Conservation (phyloP, 345 rosid genomes). For the Schrenkiella parvula region DNA sequence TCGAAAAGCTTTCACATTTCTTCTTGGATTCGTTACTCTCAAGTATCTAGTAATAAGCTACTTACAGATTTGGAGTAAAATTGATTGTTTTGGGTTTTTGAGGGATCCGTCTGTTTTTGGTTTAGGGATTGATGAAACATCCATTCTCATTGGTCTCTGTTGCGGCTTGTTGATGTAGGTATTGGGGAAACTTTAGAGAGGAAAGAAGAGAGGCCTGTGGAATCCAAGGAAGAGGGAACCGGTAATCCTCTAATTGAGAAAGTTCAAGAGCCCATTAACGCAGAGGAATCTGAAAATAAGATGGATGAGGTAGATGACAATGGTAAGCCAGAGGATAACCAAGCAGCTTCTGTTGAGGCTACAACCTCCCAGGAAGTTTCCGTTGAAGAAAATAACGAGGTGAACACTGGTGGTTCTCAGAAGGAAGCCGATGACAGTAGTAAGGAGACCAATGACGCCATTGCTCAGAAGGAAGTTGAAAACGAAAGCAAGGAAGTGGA, state of each 20-base stretch:
- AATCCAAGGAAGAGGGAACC: conserved; percentile 25
- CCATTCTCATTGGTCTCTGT: neutral
- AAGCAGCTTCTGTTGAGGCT: conserved; percentile 24
- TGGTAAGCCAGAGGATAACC: conserved; percentile 18
- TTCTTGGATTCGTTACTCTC: neutral
- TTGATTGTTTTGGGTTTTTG: neutral
- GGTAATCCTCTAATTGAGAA: conserved; percentile 13
- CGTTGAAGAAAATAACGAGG: conserved; percentile 12
- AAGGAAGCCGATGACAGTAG: neutral
- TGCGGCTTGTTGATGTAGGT: neutral
- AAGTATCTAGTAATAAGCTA: neutral
- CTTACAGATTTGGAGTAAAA: neutral
- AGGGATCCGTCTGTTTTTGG: neutral
- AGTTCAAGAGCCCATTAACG: neutral
- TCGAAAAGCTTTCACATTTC: neutral
- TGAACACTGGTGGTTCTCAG: neutral
- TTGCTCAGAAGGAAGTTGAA: conserved; percentile 25
- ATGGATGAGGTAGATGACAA: conserved; percentile 21
- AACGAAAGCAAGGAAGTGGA: conserved; percentile 12
- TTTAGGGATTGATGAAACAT: neutral
- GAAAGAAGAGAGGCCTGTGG: neutral
- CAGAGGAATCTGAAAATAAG: neutral
- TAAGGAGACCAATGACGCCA: neutral
- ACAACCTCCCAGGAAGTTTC: neutral
- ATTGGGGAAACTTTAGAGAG: neutral